Conservation (phyloP, 352 stramenopile genomes). For the Pythium scleroteichum region DNA sequence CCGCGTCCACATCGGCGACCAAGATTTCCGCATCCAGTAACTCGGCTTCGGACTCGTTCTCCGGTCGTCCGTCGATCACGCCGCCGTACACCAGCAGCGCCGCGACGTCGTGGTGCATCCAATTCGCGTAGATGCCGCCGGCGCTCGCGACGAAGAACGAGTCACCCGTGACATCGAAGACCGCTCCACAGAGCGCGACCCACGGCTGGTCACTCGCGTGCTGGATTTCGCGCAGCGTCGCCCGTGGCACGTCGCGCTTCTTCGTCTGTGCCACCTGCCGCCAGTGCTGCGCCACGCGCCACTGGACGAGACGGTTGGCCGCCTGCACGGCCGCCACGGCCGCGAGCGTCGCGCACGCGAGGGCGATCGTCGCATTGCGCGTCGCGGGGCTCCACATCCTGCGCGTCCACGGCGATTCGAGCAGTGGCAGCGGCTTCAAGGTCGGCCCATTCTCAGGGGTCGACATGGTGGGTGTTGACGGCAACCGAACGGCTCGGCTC, state of each 20-base stretch:
- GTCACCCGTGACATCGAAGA: constrained; percentile 52
- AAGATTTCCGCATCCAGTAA: constrained; percentile 25
- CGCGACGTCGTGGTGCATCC: constrained; percentile 57
- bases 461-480: not conserved
- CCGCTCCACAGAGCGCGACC: constrained; percentile 57
- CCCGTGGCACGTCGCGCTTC: constrained; percentile 4
- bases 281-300: constrained; percentile 7
- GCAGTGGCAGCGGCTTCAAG: not conserved
- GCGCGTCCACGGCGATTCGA: not conserved
- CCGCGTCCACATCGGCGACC: not conserved
- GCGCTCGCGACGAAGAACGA: constrained; percentile 43
- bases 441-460: not conserved
- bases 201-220: constrained; percentile 18
- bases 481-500: not conserved
- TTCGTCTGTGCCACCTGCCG: not conserved
- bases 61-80: constrained; percentile 12
- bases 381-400: constrained; percentile 21
- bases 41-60: constrained; percentile 6
- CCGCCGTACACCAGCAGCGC: constrained; percentile 42
- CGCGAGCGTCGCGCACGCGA: constrained; percentile 10
- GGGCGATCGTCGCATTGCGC: constrained; percentile 13
- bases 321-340: constrained; percentile 8
- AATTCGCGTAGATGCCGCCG: constrained; percentile 46
- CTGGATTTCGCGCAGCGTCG: constrained; percentile 32
- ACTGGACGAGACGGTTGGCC: constrained; percentile 10